Percentiles rank a stretch among this genome's conserved stretches.
phyloP scores from a whole-genome alignment of 2,329 filamentous ascomycete species.

The Aureobasidium sp. region DNA sequence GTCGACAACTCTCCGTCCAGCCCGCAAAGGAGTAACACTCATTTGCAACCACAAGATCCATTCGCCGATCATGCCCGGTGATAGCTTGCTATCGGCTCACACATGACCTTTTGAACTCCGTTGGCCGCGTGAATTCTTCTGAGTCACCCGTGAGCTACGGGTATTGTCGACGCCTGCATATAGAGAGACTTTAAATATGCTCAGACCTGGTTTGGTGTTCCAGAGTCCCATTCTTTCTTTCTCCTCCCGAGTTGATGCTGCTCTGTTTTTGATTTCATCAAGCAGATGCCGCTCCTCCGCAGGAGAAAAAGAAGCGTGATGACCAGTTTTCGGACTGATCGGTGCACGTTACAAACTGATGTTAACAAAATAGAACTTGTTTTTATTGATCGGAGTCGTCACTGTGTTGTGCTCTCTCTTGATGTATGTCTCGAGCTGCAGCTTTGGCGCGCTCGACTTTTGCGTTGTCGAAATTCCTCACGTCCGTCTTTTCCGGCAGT shows the following conservation, averaged over 20 bases:
- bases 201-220: slow-evolving; percentile 26
- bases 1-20: slow-evolving; percentile 26
- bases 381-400: slow-evolving; percentile 27
- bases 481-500: slow-evolving; percentile 18
- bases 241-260: slow-evolving; percentile 16
- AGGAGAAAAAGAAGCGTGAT: slow-evolving; percentile 32
- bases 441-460: slow-evolving; percentile 20
- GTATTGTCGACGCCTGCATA: slow-evolving; percentile 23
- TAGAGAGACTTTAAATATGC: slow-evolving; percentile 30
- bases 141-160: slow-evolving; percentile 31
- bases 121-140: slow-evolving; percentile 32
- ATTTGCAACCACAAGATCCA: slow-evolving; percentile 29
- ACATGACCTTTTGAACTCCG: slow-evolving; percentile 40
- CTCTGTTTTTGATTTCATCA: slow-evolving; percentile 4
- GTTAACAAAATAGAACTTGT: slow-evolving; percentile 13
- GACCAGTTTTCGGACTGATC: slow-evolving; percentile 29
- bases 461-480: slow-evolving; percentile 22
- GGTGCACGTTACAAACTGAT: slow-evolving; percentile 30
- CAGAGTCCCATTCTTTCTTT: slow-evolving; percentile 18
- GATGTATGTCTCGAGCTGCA: slow-evolving; percentile 13
- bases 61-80: slow-evolving; percentile 37
- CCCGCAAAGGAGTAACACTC: slow-evolving; percentile 24
- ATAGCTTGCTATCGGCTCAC: slow-evolving; percentile 30
- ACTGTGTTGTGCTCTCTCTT: slow-evolving; percentile 31
- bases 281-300: slow-evolving; percentile 30